Base-by-base conservation (phyloP, 106 monocot species). In the Dioscorea zingiberensis region DNA sequence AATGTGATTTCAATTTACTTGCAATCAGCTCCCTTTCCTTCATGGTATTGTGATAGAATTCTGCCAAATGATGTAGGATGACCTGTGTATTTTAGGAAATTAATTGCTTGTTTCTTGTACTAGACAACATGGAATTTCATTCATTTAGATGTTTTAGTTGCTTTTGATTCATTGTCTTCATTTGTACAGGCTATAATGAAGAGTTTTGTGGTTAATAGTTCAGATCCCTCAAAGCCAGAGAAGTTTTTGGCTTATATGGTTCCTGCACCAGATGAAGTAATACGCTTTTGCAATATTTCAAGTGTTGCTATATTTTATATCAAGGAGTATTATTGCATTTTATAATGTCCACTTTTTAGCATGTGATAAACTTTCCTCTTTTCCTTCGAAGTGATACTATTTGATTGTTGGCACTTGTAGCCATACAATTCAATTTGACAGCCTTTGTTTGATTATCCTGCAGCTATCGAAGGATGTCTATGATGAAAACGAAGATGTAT, bases 241-340 rank as follows among this genome's bases (percentile, higher is more conserved):
- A 97, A 92, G 75, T 97, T 91, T 75, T 79, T 97, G 67, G 83
- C 92, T 14, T 97, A 92, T 75, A 92, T 97, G 91, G 97, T 67
- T 74, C 97, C 97, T 75, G 71, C 74, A 65, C 85, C 81, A 13
- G 79, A 85, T 67, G 97, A 97, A 86, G 97, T 97, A 70, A 8
- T 47, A n/a, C 13, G 2, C 3, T 2, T 11, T 6, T 38, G 38
- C 10, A 6, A 38, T 38, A 38, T 38, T 38, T 38, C 38, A 2
- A 0, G 38, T 38, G 38, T 38, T 10, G 10, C 38, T 38, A 10
- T 10, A 38, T 38, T 38, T 38, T 38, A 38, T 38, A 38, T 38
- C 38, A 38, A 38, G 38, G 10, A 6, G 9, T 38, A 10, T 6
- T 38, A 10, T 38, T 38, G 6, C 38, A 38, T 38, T 38, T 8